phyloP scores from a whole-genome alignment of 2,329 filamentous ascomycete species.

The Colletotrichum sp. region DNA sequence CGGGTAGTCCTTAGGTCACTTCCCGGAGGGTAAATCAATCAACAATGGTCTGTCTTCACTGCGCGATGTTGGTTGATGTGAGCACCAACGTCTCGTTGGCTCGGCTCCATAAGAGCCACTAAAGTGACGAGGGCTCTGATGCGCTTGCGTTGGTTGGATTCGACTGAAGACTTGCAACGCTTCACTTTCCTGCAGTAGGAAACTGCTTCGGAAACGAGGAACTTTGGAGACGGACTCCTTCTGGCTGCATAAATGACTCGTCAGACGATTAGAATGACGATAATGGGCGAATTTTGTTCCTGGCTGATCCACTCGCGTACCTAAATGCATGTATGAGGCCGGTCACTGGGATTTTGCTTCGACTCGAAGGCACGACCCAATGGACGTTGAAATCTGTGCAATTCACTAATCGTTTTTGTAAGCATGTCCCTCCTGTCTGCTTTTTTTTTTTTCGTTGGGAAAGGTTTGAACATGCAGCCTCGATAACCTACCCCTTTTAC shows the following conservation, averaged over 20 bases:
- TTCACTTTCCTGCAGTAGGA: neutral
- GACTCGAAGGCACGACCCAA: neutral
- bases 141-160: neutral
- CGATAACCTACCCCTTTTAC: neutral
- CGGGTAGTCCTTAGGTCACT: neutral
- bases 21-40: neutral
- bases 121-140: neutral
- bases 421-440: neutral
- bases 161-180: neutral
- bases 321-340: too few species aligned
- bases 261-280: neutral
- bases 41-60: neutral
- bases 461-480: neutral
- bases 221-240: neutral
- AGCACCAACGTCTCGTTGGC: neutral
- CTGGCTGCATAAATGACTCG: neutral
- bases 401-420: neutral
- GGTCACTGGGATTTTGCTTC: neutral
- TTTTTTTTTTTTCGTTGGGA: neutral
- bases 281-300: neutral
- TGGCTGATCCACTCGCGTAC: neutral
- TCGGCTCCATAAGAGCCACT: neutral
- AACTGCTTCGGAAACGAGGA: neutral
- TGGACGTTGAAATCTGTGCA: neutral
- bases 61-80: neutral